phyloP scores from a whole-genome alignment of 345 rosid species.

The Syzygium aqueum region DNA sequence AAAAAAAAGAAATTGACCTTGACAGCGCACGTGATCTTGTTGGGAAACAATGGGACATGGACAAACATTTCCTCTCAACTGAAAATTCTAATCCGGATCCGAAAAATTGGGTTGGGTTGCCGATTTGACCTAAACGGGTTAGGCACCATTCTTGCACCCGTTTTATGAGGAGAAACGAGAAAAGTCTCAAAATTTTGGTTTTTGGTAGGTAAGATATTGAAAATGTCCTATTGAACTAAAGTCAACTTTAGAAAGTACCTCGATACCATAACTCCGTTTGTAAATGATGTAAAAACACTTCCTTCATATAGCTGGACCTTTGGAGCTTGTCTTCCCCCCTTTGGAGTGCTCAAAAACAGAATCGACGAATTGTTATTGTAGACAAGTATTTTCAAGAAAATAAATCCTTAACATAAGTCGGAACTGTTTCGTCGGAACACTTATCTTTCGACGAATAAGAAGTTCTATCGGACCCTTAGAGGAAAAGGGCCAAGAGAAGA shows the following conservation, averaged over 20 bases:
- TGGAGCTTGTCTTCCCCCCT: fast-evolving
- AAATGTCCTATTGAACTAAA: background rate
- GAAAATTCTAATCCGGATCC: background rate
- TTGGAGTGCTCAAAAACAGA: fast-evolving
- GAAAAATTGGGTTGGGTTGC: background rate
- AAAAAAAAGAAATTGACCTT: background rate
- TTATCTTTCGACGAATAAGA: too few species aligned
- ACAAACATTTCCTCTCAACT: background rate
- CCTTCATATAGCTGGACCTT: fast-evolving
- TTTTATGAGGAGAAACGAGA: background rate
- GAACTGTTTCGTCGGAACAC: background rate
- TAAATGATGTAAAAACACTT: background rate
- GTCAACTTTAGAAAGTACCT: background rate
- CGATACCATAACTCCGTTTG: background rate
- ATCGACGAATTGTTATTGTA: fast-evolving
- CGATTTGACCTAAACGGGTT: background rate
- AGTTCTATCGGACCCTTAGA: too few species aligned
- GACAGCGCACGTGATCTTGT: background rate
- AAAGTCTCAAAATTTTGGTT: background rate
- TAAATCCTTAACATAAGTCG: background rate
- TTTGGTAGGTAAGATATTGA: background rate
- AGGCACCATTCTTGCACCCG: background rate
- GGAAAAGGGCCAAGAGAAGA: too few species aligned
- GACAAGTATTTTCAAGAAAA: background rate
- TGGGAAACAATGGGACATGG: background rate